These are phyloP conservation scores for Mortierella sp. DNA, from an alignment of 371 early-diverging fungal genomes.

Conservation along the genomic window DNA sequence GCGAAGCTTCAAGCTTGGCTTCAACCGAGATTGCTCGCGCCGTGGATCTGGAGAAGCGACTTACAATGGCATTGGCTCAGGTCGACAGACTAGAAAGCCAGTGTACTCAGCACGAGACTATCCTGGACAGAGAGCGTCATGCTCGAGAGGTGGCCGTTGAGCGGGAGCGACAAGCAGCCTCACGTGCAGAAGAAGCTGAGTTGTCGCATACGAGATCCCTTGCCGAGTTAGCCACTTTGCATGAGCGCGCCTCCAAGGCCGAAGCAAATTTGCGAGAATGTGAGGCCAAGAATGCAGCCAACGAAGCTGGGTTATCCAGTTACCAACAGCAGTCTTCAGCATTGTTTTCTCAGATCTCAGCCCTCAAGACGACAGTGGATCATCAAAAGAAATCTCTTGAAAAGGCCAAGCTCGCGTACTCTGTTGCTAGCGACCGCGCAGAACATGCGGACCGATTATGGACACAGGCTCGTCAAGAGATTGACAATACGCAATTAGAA, in stretches of 20 bases:
- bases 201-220: constrained; percentile 63
- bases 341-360: constrained; percentile 43
- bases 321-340: constrained; percentile 44
- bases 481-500: constrained; percentile 40
- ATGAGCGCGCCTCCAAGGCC: constrained; percentile 62
- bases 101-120: constrained; percentile 58
- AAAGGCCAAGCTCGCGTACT: constrained; percentile 54
- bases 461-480: constrained; percentile 54
- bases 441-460: constrained; percentile 56
- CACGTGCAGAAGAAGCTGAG: constrained; percentile 64
- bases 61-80: constrained; percentile 59
- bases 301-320: constrained; percentile 51
- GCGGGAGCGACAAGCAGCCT: constrained; percentile 59
- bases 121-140: constrained; percentile 60
- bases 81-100: constrained; percentile 58
- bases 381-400: constrained; percentile 58
- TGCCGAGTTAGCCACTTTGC: constrained; percentile 61
- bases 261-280: constrained; percentile 62
- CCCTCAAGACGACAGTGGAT: constrained; percentile 52
- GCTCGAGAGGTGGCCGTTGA: constrained; percentile 61
- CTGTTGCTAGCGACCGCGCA: constrained; percentile 56
- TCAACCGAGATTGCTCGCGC: constrained; percentile 61
- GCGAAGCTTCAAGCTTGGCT: constrained; percentile 54
- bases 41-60: constrained; percentile 63
- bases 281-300: constrained; percentile 54